Evolutionary conservation across 306 rosid species (phyloP).

Genomic region (Lagenaria siceraria): DNA sequence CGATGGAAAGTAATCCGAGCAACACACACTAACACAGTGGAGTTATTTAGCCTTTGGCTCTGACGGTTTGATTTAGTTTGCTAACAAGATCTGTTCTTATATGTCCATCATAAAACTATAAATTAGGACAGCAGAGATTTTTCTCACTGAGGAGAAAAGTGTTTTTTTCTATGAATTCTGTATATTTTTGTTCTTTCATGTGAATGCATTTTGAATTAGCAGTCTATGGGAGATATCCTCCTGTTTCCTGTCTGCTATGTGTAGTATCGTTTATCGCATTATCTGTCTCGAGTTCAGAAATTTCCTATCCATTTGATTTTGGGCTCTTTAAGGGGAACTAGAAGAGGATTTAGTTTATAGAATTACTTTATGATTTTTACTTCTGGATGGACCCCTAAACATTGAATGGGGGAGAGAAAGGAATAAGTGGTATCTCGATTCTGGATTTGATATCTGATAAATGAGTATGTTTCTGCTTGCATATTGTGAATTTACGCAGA

Average conservation of each 20-base stretch:
- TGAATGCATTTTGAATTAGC: conserved; percentile 1
- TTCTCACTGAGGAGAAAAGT: background rate
- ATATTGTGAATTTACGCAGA: background rate
- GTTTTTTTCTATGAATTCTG: background rate
- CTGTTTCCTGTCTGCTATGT: background rate
- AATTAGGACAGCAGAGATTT: background rate
- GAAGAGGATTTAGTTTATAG: background rate
- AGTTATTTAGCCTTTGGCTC: background rate
- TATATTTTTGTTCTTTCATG: background rate
- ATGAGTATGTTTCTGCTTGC: background rate
- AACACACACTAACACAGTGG: background rate
- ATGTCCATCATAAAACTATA: background rate
- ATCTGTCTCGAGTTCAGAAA: background rate
- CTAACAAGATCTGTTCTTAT: background rate
- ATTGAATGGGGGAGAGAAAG: background rate
- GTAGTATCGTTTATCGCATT: background rate
- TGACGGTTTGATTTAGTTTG: background rate
- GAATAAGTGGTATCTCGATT: background rate
- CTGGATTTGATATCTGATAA: background rate
- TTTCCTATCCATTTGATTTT: background rate
- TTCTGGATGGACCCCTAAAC: background rate
- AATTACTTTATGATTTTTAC: background rate
- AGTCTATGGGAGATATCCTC: background rate
- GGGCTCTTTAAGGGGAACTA: background rate
- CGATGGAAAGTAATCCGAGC: background rate